Conservation (phyloP, 1,284 basidiomycete species). For the Rhodotorula sp. region DNA sequence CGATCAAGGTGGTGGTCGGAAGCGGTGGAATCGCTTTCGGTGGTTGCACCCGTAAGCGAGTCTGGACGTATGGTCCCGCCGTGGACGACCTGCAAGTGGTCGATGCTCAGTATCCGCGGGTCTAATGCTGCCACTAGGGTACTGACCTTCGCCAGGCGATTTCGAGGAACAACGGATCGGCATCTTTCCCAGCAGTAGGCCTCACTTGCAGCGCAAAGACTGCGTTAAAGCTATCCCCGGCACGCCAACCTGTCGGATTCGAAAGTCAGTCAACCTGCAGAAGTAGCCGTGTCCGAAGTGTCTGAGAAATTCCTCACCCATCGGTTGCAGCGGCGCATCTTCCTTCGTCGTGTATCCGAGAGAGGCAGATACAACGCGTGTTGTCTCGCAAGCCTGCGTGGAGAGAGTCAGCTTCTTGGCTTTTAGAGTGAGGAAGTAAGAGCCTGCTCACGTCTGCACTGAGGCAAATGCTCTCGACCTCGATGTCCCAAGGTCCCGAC, state of each 20-base stretch:
- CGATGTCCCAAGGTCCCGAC: constrained; percentile 46
- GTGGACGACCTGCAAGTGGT: background rate
- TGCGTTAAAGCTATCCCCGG: constrained; percentile 64
- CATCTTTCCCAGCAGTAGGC: constrained; percentile 52
- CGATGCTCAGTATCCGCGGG: background rate
- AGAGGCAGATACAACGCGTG: constrained; percentile 15
- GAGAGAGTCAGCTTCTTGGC: background rate
- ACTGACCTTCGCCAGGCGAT: constrained; percentile 67
- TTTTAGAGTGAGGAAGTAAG: too few relatives aligned
- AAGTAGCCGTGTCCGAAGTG: accelerated
- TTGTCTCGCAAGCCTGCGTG: background rate
- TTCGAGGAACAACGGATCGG: constrained; percentile 59
- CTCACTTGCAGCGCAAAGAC: constrained; percentile 55
- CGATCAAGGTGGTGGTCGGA: constrained; percentile 5
- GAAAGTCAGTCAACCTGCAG: background rate
- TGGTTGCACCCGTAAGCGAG: constrained; percentile 4
- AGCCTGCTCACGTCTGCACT: constrained; percentile 51
- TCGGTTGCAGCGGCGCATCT: too few relatives aligned
- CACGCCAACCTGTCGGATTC: constrained; percentile 57
- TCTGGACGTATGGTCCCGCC: background rate
- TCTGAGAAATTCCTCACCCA: background rate
- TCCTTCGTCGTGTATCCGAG: background rate
- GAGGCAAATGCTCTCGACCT: constrained; percentile 53
- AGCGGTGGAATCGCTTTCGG: constrained; percentile 8
- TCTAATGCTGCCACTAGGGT: background rate